Base-by-base conservation (phyloP, 202 grass and related monocot genomes). In the Carex arenaria region DNA sequence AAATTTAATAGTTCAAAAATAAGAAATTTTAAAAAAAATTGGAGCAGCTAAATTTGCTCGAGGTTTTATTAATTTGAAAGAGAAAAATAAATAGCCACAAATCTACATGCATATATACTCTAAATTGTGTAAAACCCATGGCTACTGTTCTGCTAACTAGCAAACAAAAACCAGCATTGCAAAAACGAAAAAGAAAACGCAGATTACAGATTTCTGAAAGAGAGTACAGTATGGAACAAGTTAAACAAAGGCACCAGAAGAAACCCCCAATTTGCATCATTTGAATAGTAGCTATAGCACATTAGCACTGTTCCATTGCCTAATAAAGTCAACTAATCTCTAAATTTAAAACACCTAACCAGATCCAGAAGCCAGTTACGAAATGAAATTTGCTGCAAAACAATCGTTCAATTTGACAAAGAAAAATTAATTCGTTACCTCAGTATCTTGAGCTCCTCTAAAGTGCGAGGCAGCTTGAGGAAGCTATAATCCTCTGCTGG, bases 401-500 rank as follows among this genome's bases (percentile, higher is more conserved):
- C 18, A 53, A 49, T 32, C 61, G 28, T 14, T 12, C 7, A 85
- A 64, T 65, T 55, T 17, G 15, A 64, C 17, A 85, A 64, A 75
- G 14, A 60, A 28, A 14, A 76, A 6, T 38, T 18, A 5, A 87
- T n/a, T 18, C 18, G 55, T 80, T 97, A 98, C 96, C 91, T 95
- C 64, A 99, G 91, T 80, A 90, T 90, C 86, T 89, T 89, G 81
- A 99, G 87, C 79, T 99, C 96, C 22, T 99, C 86, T 72, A 99
- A 90, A 57, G 90, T 92, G 43, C 69, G 96, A 0, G 93, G 96
- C 67, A 99, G 59, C 91, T 95, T 99, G 83, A 99, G 96, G 88
- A 95, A 99, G 75, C 93, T 99, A 84, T 94, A 99, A 84, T 99
- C 93, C 67, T 91, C 94, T 66, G 92, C 89, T 78, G 96, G 96